Percentiles rank a stretch among this genome's conserved stretches.
Conservation (phyloP, 2,329 filamentous ascomycete species). For the Bipolaris sorokiniana region DNA sequence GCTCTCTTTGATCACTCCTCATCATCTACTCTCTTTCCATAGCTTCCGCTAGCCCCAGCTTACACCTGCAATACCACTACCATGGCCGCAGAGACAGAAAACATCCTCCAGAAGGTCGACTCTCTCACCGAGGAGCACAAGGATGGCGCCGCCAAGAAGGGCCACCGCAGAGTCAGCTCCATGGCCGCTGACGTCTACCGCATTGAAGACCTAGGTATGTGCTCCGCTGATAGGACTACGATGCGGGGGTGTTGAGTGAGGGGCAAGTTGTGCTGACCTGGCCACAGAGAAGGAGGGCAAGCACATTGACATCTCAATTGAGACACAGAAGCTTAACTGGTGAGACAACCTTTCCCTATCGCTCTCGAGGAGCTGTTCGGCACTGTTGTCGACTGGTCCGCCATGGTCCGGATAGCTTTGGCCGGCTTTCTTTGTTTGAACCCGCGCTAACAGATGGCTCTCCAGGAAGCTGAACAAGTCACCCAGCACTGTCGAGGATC, state of each 20-base stretch:
- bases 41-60: slow-evolving; percentile 3
- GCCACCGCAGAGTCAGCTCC: slow-evolving; percentile 74
- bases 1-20: slow-evolving; percentile 20
- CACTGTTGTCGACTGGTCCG: slow-evolving; percentile 1
- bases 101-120: slow-evolving; percentile 83
- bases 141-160: slow-evolving; percentile 69
- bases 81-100: slow-evolving; percentile 60
- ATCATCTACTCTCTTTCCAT: slow-evolving; percentile 13
- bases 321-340: slow-evolving; percentile 90
- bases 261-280: slow-evolving; percentile 44
- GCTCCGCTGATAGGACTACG: slow-evolving; percentile 15
- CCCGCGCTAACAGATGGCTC: slow-evolving; percentile 23
- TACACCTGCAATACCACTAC: slow-evolving; percentile 27
- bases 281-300: slow-evolving; percentile 72
- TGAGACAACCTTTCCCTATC: slow-evolving; percentile 55
- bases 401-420: slow-evolving; percentile 17
- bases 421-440: slow-evolving; percentile 1
- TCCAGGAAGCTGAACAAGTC: slow-evolving; percentile 93
- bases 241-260: slow-evolving; percentile 28
- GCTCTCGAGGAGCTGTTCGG: background rate
- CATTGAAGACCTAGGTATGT: slow-evolving; percentile 83
- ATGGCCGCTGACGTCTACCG: slow-evolving; percentile 76
- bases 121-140: slow-evolving; percentile 80
- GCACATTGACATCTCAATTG: slow-evolving; percentile 74
- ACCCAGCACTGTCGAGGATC: slow-evolving; percentile 77